These are phyloP conservation scores for Penicillium chermesinum DNA, from an alignment of 495 filamentous ascomycete genomes.

Conservation along the genomic window DNA sequence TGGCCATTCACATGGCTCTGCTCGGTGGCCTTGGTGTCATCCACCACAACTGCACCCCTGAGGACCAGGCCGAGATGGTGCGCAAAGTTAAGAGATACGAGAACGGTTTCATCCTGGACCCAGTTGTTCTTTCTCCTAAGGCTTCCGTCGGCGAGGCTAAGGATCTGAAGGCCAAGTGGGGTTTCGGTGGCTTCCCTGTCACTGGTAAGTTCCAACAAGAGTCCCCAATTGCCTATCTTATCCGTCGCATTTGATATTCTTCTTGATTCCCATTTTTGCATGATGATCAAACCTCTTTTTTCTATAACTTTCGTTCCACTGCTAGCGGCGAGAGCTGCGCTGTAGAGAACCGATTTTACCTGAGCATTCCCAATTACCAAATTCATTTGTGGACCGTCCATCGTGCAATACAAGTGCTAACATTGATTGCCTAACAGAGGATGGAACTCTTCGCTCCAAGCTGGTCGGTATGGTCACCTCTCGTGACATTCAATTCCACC, in stretches of 20 bases:
- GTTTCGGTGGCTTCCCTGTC: slow-evolving; percentile 97
- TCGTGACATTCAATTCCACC: slow-evolving; percentile 95
- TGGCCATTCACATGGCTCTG: slow-evolving; percentile 98
- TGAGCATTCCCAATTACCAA: slow-evolving; percentile 24
- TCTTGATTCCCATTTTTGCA: slow-evolving; percentile 26
- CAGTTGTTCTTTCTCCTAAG: slow-evolving; percentile 80
- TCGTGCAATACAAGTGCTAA: slow-evolving; percentile 24
- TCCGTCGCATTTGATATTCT: slow-evolving; percentile 1
- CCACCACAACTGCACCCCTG: slow-evolving; percentile 96
- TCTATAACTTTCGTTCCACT: slow-evolving; percentile 99
- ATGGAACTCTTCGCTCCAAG: slow-evolving; percentile 87
- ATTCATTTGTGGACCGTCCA: slow-evolving; percentile 23
- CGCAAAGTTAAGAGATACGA: slow-evolving; percentile 98
- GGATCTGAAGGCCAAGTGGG: slow-evolving; percentile 93
- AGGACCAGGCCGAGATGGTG: slow-evolving; percentile 98
- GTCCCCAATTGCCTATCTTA: background rate
- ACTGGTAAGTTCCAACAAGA: slow-evolving; percentile 71
- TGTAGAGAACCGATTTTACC: slow-evolving; percentile 65
- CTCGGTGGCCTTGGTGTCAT: slow-evolving; percentile 95
- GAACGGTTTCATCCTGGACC: slow-evolving; percentile 97
- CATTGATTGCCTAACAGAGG: slow-evolving; percentile 53
- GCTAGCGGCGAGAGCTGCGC: slow-evolving; percentile 71
- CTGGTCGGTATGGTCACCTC: slow-evolving; percentile 96
- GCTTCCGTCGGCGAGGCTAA: slow-evolving; percentile 90
- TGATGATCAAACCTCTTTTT: slow-evolving; percentile 69